Conservation (phyloP, 1,284 basidiomycete species). For the Austroboletus niveus region DNA sequence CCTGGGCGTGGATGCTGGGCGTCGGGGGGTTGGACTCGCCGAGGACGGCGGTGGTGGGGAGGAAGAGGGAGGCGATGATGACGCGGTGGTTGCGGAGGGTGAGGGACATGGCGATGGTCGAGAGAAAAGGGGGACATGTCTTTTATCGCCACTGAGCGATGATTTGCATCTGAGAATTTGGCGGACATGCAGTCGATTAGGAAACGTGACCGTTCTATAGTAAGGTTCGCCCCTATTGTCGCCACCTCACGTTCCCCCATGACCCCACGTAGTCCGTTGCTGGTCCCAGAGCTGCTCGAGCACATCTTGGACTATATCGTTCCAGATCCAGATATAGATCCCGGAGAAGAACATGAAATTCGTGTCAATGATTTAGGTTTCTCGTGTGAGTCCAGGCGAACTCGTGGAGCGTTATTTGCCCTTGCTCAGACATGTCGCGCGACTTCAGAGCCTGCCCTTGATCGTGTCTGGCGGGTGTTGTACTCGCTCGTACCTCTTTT, state of each 20-base stretch:
- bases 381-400: too few relatives aligned
- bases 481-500: conserved; percentile 7
- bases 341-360: neutral
- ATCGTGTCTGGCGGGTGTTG: neutral
- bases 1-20: conserved; percentile 32
- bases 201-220: too few relatives aligned
- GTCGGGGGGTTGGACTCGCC: conserved; percentile 52
- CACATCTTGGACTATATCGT: neutral
- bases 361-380: neutral
- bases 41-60: conserved; percentile 65
- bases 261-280: neutral
- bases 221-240: too few relatives aligned
- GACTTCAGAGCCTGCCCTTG: neutral
- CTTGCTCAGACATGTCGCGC: neutral
- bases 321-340: neutral
- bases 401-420: neutral
- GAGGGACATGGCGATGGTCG: conserved; percentile 45
- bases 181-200: too few relatives aligned
- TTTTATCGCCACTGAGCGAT: neutral
- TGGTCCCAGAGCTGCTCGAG: neutral
- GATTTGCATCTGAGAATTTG: too few relatives aligned
- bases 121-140: neutral
- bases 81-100: conserved; percentile 65
- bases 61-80: conserved; percentile 46
- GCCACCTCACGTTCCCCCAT: too few relatives aligned